These are phyloP conservation scores for Cronartium ribicola DNA, from an alignment of 1,284 basidiomycete species.

Conservation along the genomic window DNA sequence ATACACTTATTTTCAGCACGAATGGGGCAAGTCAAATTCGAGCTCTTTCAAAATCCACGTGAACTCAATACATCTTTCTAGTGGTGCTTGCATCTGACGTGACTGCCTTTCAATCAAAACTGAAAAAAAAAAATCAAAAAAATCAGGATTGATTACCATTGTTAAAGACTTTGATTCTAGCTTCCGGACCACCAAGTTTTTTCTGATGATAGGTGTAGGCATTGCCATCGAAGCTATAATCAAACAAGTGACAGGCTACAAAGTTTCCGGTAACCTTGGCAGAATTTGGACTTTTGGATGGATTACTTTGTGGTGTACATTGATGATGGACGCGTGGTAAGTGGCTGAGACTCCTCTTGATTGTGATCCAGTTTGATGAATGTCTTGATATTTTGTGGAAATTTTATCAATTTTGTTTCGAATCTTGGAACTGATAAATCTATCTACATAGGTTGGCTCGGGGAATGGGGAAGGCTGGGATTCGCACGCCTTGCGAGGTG, in stretches of 20 bases:
- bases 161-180: conserved; percentile 12
- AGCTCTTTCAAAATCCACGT: no score
- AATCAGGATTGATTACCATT: conserved; percentile 1
- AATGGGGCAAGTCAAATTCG: conserved; percentile 18
- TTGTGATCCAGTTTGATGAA: background rate
- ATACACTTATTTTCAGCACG: conserved; percentile 2
- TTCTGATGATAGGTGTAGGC: conserved; percentile 17
- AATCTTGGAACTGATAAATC: background rate
- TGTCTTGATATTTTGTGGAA: background rate
- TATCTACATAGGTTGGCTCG: conserved; percentile 7
- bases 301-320: conserved; percentile 10
- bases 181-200: conserved; percentile 28
- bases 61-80: background rate
- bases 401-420: background rate
- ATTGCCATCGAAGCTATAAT: conserved; percentile 26
- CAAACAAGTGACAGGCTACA: conserved; percentile 11
- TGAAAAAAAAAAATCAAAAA: no score
- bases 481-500: conserved; percentile 5
- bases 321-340: conserved; percentile 27
- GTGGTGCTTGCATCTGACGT: background rate
- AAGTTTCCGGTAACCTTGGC: conserved; percentile 17
- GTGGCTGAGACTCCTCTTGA: background rate
- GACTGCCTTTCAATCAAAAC: background rate
- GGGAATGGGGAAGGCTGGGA: conserved; percentile 20
- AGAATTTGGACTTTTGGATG: conserved; percentile 17